phyloP scores from a whole-genome alignment of 306 rosid genomes.

The Trifolium pratense region DNA sequence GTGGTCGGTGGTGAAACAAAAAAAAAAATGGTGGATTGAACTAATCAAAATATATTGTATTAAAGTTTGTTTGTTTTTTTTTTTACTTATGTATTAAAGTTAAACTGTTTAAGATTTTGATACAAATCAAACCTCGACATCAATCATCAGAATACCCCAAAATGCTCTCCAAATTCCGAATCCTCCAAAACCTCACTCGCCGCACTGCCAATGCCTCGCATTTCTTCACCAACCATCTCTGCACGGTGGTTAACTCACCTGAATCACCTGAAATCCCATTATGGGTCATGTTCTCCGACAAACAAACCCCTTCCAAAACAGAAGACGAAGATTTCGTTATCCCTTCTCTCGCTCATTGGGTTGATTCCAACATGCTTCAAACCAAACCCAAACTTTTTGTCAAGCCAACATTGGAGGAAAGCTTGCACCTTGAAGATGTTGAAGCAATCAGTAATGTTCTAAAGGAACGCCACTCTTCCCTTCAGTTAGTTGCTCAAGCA shows the following conservation, averaged over 20 bases:
- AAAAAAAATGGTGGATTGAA: too few relatives aligned
- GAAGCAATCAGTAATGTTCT: conserved; percentile 54
- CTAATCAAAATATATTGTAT: too few relatives aligned
- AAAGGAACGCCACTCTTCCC: conserved; percentile 56
- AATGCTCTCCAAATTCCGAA: conserved; percentile 54
- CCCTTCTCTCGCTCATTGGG: conserved; percentile 82
- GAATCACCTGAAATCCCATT: conserved; percentile 73
- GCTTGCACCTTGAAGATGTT: conserved; percentile 34
- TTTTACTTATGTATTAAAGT: too few relatives aligned
- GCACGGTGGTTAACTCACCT: conserved; percentile 47
- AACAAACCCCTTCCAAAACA: conserved; percentile 33
- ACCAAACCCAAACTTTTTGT: conserved; percentile 20
- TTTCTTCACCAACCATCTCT: conserved; percentile 43
- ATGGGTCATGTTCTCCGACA: conserved; percentile 65
- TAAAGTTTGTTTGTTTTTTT: too few relatives aligned
- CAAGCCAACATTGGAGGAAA: conserved; percentile 21
- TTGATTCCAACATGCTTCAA: conserved; percentile 47
- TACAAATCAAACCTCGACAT: too few relatives aligned
- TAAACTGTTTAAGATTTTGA: too few relatives aligned
- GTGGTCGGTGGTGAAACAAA: too few relatives aligned
- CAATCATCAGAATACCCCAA: background rate
- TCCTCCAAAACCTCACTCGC: conserved; percentile 35
- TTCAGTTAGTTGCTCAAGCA: conserved; percentile 53
- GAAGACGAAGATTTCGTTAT: conserved; percentile 68
- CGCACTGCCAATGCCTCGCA: conserved; percentile 4